These are phyloP conservation scores for Zanthoxylum bungeanum DNA, from an alignment of 345 rosid species.

Conservation along the genomic window DNA sequence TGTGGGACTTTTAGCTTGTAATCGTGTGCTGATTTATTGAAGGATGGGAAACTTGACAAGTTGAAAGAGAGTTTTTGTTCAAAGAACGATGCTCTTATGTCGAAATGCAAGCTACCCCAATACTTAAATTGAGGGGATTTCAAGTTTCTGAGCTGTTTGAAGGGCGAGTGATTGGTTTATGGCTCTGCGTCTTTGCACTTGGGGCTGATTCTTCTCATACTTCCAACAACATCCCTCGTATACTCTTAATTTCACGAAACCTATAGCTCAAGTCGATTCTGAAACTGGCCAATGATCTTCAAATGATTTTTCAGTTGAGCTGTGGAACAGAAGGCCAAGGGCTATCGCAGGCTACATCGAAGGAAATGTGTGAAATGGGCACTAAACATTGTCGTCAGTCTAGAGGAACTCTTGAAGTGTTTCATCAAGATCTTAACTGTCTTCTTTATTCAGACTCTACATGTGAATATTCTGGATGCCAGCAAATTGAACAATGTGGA, in stretches of 20 bases:
- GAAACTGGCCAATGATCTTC: conserved; percentile 45
- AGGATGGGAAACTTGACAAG: conserved; percentile 26
- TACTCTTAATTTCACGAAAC: conserved; percentile 32
- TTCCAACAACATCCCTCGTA: conserved; percentile 18
- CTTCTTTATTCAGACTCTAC: conserved; percentile 42
- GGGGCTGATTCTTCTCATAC: conserved; percentile 8
- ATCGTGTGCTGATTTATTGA: no score
- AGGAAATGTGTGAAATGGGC: conserved; percentile 17
- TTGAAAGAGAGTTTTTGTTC: conserved; percentile 34
- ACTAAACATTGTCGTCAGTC: conserved; percentile 12
- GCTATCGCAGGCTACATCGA: conserved; percentile 12
- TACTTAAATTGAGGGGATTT: conserved; percentile 20
- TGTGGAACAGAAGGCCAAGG: conserved; percentile 22
- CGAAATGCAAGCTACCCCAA: conserved; percentile 30
- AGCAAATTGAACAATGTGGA: conserved; percentile 26
- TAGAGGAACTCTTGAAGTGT: conserved; percentile 21
- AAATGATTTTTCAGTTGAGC: conserved; percentile 26
- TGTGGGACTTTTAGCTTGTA: no score
- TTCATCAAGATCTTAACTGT: conserved; percentile 59
- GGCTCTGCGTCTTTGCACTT: conserved; percentile 33
- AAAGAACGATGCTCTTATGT: conserved; percentile 17
- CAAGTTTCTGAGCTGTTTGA: conserved; percentile 16
- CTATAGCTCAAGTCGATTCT: conserved; percentile 58
- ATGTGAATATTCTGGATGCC: conserved; percentile 19
- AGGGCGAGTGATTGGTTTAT: conserved; percentile 30